Conservation (phyloP, 495 filamentous ascomycete genomes). For the Neurospora sublineolata region DNA sequence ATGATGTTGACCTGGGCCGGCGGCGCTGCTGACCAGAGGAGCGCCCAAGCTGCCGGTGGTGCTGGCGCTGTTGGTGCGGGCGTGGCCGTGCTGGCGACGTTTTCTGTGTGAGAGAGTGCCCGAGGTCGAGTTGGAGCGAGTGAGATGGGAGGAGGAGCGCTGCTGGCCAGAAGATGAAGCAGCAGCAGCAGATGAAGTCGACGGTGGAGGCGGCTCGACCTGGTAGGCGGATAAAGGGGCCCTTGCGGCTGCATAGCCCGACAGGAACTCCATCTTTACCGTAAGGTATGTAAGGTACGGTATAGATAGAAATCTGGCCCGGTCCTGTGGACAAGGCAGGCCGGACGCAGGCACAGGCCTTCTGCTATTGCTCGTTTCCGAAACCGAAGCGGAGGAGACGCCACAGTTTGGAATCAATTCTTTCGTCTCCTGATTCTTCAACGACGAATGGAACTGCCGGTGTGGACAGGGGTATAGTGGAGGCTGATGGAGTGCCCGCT, state of each 20-base stretch:
- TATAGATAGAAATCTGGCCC: background rate
- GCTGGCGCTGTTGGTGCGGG: conserved; percentile 21
- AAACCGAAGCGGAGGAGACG: background rate
- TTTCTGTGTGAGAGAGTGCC: conserved; percentile 13
- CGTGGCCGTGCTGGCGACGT: conserved; percentile 18
- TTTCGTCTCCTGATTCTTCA: background rate
- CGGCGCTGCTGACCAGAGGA: conserved; percentile 4
- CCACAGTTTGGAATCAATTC: background rate
- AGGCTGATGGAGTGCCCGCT: background rate
- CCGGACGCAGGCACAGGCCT: background rate
- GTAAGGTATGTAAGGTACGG: background rate
- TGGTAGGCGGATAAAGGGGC: conserved; percentile 26
- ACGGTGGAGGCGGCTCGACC: conserved; percentile 18
- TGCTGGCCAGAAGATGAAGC: background rate
- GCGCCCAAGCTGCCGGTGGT: conserved; percentile 19
- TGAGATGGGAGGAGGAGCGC: conserved; percentile 3
- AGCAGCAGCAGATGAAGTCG: conserved; percentile 1
- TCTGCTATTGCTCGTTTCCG: background rate
- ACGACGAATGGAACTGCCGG: background rate
- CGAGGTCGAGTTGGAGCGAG: conserved; percentile 27
- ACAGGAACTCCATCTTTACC: conserved; percentile 23
- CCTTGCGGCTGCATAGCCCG: conserved; percentile 23
- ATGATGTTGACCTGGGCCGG: conserved; percentile 3
- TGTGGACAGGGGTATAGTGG: background rate
- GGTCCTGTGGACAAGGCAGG: background rate